These are phyloP conservation scores for Globisporangium echinulatum DNA, from an alignment of 352 stramenopile genomes.

Conservation along the genomic window DNA sequence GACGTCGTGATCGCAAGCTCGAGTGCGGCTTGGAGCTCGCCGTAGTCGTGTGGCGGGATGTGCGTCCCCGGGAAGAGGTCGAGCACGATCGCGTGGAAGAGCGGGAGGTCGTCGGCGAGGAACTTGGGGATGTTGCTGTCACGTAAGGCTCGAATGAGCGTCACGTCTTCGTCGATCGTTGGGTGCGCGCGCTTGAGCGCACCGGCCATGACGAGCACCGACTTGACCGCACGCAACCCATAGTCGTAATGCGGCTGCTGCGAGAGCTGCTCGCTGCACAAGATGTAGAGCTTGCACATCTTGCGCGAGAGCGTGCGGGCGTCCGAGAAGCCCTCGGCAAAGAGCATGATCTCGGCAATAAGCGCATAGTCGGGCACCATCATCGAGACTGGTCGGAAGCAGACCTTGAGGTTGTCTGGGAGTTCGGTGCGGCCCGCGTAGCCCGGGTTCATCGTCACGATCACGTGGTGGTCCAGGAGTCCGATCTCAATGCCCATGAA, in stretches of 20 bases:
- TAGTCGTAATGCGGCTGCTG: slow-evolving; percentile 95
- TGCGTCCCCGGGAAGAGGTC: slow-evolving; percentile 88
- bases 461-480: slow-evolving; percentile 95
- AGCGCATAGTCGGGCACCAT: slow-evolving; percentile 94
- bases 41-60: slow-evolving; percentile 84
- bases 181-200: slow-evolving; percentile 81
- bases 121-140: slow-evolving; percentile 96
- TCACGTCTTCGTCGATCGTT: slow-evolving; percentile 78
- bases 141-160: slow-evolving; percentile 83
- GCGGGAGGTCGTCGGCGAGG: slow-evolving; percentile 83
- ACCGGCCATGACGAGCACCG: slow-evolving; percentile 90
- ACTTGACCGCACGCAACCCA: slow-evolving; percentile 89
- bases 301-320: slow-evolving; percentile 92
- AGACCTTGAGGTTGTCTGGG: slow-evolving; percentile 95
- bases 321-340: slow-evolving; percentile 93
- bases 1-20: slow-evolving; percentile 55
- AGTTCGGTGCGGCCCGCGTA: slow-evolving; percentile 94
- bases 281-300: slow-evolving; percentile 92
- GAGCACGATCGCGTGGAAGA: slow-evolving; percentile 90
- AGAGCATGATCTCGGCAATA: slow-evolving; percentile 97
- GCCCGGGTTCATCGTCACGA: slow-evolving; percentile 97
- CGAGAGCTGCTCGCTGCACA: slow-evolving; percentile 92
- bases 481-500: slow-evolving; percentile 96
- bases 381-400: slow-evolving; percentile 95
- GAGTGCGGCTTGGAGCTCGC: slow-evolving; percentile 62